These are phyloP conservation scores for Calonectria pseudoreteaudii DNA, from an alignment of 2,329 filamentous ascomycete genomes.

Conservation along the genomic window DNA sequence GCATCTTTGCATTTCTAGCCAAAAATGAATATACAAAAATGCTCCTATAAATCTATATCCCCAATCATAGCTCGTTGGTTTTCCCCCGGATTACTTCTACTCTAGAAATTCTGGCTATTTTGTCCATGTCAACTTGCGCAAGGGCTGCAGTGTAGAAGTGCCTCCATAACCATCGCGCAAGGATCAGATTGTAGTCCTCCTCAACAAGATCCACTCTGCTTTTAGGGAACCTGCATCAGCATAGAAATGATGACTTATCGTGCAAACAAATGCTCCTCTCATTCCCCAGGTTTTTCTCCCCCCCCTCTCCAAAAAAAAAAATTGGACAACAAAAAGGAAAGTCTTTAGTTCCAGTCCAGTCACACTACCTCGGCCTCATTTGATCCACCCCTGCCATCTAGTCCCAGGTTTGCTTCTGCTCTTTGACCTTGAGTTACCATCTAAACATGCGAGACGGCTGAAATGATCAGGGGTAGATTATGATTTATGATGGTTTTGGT, in stretches of 20 bases:
- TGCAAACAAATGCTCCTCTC: too few relatives aligned
- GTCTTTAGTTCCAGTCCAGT: neutral
- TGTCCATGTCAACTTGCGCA: neutral
- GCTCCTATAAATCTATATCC: neutral
- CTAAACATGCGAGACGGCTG: neutral
- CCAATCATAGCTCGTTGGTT: neutral
- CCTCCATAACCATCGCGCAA: too few relatives aligned
- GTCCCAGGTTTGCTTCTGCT: conserved; percentile 20
- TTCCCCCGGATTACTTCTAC: neutral
- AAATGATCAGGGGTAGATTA: neutral
- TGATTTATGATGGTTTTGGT: neutral
- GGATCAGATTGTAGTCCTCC: neutral
- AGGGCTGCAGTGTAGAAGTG: too few relatives aligned
- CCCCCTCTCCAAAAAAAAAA: neutral
- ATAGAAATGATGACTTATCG: neutral
- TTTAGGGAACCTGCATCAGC: neutral
- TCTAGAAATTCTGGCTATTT: neutral
- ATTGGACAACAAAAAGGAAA: neutral
- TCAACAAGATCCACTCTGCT: neutral
- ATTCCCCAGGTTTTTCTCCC: neutral
- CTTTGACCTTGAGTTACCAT: neutral
- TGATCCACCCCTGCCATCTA: conserved; percentile 2
- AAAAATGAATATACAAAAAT: neutral
- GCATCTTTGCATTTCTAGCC: neutral
- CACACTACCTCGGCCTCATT: neutral